These are phyloP conservation scores for Wickerhamia fluorescens DNA, from an alignment of 805 yeast species.

Conservation along the genomic window DNA sequence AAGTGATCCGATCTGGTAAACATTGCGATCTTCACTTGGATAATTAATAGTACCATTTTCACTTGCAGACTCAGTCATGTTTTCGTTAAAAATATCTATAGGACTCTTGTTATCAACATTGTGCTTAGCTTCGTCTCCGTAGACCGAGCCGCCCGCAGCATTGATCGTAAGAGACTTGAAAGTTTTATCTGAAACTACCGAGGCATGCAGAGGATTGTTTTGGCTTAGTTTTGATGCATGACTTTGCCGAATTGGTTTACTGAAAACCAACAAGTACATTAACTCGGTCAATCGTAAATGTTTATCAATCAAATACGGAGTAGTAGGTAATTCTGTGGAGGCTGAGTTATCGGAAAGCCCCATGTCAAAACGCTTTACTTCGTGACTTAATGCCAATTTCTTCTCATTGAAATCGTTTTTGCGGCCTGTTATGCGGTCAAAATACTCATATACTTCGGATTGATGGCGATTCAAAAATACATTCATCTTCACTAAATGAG, in stretches of 20 bases:
- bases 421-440: conserved; percentile 64
- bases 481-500: conserved; percentile 69
- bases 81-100: too few relatives aligned
- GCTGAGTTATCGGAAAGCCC: conserved; percentile 45
- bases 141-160: conserved; percentile 3
- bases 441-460: conserved; percentile 56
- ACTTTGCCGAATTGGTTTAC: conserved; percentile 3
- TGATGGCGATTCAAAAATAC: conserved; percentile 53
- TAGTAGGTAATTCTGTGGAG: conserved; percentile 55
- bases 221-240: background rate
- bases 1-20: conserved; percentile 39
- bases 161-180: conserved; percentile 3
- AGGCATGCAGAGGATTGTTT: background rate
- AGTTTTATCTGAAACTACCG: conserved; percentile 3
- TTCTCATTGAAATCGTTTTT: conserved; percentile 60
- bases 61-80: conserved; percentile 1
- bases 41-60: conserved; percentile 1
- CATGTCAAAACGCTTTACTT: conserved; percentile 49
- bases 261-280: conserved; percentile 36
- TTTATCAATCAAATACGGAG: conserved; percentile 64
- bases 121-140: background rate
- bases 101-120: too few relatives aligned
- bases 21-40: conserved; percentile 21
- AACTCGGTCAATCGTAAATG: conserved; percentile 55
- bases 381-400: conserved; percentile 48